phyloP scores from a whole-genome alignment of 2,329 filamentous ascomycete genomes.

The Lecanicillium sp. region DNA sequence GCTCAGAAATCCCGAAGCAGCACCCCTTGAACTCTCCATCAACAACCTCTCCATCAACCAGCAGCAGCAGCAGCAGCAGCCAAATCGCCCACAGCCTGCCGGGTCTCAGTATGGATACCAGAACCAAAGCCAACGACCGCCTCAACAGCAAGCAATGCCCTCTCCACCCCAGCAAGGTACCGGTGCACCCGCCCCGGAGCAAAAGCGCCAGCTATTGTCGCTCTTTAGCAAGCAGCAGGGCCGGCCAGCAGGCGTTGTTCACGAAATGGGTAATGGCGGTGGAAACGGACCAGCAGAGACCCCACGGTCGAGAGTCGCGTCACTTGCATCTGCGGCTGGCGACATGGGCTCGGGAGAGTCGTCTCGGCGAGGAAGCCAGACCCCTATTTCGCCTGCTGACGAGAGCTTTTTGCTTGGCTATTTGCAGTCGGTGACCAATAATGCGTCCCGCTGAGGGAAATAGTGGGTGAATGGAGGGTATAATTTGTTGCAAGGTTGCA shows the following conservation, averaged over 20 bases:
- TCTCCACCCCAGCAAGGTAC: constrained; percentile 1
- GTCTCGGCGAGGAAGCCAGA: constrained; percentile 39
- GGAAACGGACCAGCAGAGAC: not conserved
- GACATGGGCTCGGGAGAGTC: constrained; percentile 18
- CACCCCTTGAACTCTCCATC: constrained; percentile 15
- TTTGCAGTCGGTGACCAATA: constrained; percentile 48
- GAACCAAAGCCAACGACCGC: constrained; percentile 1
- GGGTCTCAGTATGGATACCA: too few species aligned
- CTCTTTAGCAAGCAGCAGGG: constrained; percentile 40
- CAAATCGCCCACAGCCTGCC: too few species aligned
- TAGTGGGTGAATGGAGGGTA: not conserved
- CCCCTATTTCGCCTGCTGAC: constrained; percentile 58
- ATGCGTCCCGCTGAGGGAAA: constrained; percentile 21
- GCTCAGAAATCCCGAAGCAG: too few species aligned
- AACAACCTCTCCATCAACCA: constrained; percentile 18
- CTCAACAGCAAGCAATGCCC: constrained; percentile 26
- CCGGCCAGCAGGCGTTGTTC: constrained; percentile 3
- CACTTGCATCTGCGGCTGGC: constrained; percentile 32
- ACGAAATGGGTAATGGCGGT: constrained; percentile 8
- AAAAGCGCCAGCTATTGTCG: constrained; percentile 44
- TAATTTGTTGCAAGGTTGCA: constrained; percentile 1
- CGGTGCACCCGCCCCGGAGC: constrained; percentile 20
- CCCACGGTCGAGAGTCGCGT: constrained; percentile 29
- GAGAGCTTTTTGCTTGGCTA: constrained; percentile 71
- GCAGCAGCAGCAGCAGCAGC: constrained; percentile 7